These are phyloP conservation scores for Colletotrichum neosansevieriae DNA, from an alignment of 2,329 filamentous ascomycete genomes.

Conservation along the genomic window DNA sequence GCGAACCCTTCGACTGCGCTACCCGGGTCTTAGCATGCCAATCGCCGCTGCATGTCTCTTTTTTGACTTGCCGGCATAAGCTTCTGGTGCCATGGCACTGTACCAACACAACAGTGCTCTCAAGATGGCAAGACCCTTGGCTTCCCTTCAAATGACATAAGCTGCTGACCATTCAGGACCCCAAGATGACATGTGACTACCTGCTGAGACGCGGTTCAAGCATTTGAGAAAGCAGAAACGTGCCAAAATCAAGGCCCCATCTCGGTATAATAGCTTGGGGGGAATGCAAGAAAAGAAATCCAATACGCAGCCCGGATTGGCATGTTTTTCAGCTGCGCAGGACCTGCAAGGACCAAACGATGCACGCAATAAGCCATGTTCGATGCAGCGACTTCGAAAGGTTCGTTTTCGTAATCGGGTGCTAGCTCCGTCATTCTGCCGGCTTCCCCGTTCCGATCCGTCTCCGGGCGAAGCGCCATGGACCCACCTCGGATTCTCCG, in stretches of 20 bases:
- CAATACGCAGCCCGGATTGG: not conserved
- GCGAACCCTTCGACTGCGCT: not conserved
- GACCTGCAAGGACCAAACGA: not conserved
- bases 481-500: not conserved
- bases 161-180: not conserved
- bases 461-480: not conserved
- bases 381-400: not conserved
- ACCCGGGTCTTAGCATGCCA: slow-evolving; percentile 3
- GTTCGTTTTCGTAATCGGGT: not conserved
- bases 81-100: slow-evolving; percentile 21
- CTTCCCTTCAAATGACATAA: slow-evolving; percentile 21
- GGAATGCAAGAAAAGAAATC: not conserved
- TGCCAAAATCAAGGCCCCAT: not conserved
- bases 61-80: slow-evolving; percentile 23
- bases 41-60: slow-evolving; percentile 23
- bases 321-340: not conserved
- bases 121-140: slow-evolving; percentile 23
- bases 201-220: not conserved
- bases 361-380: too few relatives aligned
- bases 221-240: not conserved
- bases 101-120: slow-evolving; percentile 10
- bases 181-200: slow-evolving; percentile 18
- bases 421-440: not conserved
- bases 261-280: not conserved
- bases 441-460: not conserved